These are phyloP conservation scores for Rhizopogon sp. DNA, from an alignment of 768 basidiomycete genomes.

Conservation along the genomic window DNA sequence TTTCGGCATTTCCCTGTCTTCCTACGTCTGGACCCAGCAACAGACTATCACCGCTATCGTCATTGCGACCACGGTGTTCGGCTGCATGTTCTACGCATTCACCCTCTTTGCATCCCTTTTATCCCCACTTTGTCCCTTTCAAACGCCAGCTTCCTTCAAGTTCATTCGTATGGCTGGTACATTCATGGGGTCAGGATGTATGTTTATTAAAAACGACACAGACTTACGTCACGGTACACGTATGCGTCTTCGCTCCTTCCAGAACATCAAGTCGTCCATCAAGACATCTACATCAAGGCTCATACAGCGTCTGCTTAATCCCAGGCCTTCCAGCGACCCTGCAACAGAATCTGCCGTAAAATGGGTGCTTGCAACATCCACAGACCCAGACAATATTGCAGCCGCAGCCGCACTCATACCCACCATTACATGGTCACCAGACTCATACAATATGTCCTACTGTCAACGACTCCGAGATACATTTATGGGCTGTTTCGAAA, in stretches of 20 bases:
- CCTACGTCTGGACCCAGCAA: constrained; percentile 6
- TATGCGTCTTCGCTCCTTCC: background rate
- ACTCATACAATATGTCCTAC: background rate
- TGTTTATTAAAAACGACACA: background rate
- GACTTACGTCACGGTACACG: background rate
- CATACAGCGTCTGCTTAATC: background rate
- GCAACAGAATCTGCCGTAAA: background rate
- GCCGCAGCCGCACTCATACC: background rate
- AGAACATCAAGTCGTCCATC: background rate
- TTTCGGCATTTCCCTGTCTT: constrained; percentile 8
- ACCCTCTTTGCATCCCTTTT: constrained; percentile 6
- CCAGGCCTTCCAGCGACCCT: background rate
- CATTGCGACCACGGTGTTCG: constrained; percentile 4
- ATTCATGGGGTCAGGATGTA: background rate
- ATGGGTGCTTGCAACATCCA: constrained; percentile 5
- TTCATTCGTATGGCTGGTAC: constrained; percentile 3
- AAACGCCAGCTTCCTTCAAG: constrained; percentile 4
- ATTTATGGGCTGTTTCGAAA: constrained; percentile 1
- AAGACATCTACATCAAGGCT: background rate
- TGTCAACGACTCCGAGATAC: background rate
- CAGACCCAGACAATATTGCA: background rate
- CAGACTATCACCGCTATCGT: constrained; percentile 4
- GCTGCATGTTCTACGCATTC: constrained; percentile 6
- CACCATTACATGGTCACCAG: background rate
- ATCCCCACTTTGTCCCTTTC: constrained; percentile 10